Evolutionary conservation across 441 rosid genomes (phyloP).

Genomic region (Populus hybrid): DNA sequence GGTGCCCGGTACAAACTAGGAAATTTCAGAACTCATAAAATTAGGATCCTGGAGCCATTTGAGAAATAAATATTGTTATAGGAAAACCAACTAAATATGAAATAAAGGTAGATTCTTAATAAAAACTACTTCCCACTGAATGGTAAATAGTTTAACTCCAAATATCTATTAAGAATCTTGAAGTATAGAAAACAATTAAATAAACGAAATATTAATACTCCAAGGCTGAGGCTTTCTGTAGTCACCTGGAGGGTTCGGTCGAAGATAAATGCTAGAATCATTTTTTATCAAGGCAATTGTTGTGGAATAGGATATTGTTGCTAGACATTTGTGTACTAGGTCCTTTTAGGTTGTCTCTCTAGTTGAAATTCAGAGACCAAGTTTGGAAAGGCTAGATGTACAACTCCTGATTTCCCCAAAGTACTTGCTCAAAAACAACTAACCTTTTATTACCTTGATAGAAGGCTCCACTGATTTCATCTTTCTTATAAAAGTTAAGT

Average conservation of each 20-base stretch:
- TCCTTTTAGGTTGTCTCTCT: neutral
- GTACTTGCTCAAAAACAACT: neutral
- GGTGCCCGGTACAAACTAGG: neutral
- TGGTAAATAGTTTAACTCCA: neutral
- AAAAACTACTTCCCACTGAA: neutral
- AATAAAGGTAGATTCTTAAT: too few species aligned
- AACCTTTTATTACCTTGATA: too few species aligned
- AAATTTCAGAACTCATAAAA: neutral
- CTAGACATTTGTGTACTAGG: neutral
- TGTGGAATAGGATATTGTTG: neutral
- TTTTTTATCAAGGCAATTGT: neutral
- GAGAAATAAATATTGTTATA: neutral
- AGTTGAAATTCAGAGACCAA: neutral
- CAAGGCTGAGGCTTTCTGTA: neutral
- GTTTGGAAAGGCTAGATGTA: neutral
- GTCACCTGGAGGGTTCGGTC: neutral
- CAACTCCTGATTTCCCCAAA: neutral
- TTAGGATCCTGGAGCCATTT: neutral
- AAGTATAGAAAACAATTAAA: neutral
- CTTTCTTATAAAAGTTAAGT: neutral
- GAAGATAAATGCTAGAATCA: neutral
- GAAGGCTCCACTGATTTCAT: neutral
- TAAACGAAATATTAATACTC: too few species aligned
- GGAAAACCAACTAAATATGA: neutral
- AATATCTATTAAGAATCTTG: neutral